Base-by-base conservation (phyloP, 202 grass and related monocot genomes). In the Saccharum hybrid region DNA sequence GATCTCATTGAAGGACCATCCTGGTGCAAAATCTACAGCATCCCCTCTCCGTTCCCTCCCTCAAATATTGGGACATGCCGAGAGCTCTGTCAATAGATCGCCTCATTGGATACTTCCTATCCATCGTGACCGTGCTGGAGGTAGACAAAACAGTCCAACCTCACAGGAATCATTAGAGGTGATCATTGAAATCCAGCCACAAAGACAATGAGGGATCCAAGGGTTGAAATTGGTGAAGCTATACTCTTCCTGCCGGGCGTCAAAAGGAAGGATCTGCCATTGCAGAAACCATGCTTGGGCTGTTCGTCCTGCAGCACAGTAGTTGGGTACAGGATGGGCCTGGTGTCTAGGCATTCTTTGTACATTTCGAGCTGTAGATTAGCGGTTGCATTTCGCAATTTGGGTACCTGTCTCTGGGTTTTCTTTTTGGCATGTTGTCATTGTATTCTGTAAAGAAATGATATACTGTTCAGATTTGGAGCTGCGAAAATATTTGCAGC, bases 1-100 rank as follows among this genome's bases (percentile, higher is more conserved):
- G 54, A 82, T 93, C 64, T 94, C 96, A 12, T 71, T 98, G 77
- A 91, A 82, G 46, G 89, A 98, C 19, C 72, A 84, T 10, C 38
- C 87, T 11, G 77, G 80, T 72, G 82, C 74, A 79, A 94, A 97
- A 86, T 38, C 84, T 76, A 54, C 42, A 15, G 82, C 82, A 66
- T 88, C 88, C 60, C 81, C 85, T 69, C 82, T 41, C 63, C 81
- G 64, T 71, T 65, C 83, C 72, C 66, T 36, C 59, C 84, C 88
- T 81, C 86, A 80, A 42, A 54, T 82, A 69, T 66, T 68, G 33
- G 66, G 76, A 52, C 81, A 34, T 31, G 10, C 85, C 11, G 87
- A 86, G 72, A 88, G 23, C 66, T 86, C 81, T 26, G 63, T 18
- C 33, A 87, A 42, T 46, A 82, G 84, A 76, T 82, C 90, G 16